Percentiles rank a stretch among this genome's conserved stretches.
These are phyloP conservation scores for Kondoa malvinella DNA, from an alignment of 768 basidiomycete species.

Conservation along the genomic window DNA sequence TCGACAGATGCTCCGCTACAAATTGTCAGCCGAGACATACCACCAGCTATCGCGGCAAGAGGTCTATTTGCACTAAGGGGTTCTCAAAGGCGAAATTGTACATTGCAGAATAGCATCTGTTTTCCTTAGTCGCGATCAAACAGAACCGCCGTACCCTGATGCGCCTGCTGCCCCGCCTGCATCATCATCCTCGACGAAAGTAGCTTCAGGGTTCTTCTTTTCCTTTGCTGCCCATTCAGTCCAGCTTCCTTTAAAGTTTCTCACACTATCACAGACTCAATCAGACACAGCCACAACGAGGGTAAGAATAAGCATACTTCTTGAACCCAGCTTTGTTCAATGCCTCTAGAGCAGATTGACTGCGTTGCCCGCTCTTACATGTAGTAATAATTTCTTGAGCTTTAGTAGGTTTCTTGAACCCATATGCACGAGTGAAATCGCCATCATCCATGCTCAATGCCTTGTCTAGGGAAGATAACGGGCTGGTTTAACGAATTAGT, in stretches of 20 bases:
- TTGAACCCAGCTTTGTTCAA: slow-evolving; percentile 64
- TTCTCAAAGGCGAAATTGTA: not conserved
- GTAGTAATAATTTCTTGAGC: slow-evolving; percentile 58
- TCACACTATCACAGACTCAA: slow-evolving; percentile 29
- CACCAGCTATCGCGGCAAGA: slow-evolving; percentile 69
- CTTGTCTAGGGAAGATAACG: slow-evolving; percentile 56
- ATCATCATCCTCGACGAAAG: not conserved
- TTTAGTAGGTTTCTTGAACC: slow-evolving; percentile 55
- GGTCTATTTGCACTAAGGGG: slow-evolving; percentile 35
- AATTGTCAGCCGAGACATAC: slow-evolving; percentile 79
- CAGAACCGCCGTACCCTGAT: not conserved
- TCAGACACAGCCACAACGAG: not conserved
- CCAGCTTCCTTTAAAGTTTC: slow-evolving; percentile 78
- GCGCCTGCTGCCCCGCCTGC: not conserved
- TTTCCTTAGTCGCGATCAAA: not conserved
- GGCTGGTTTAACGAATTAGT: slow-evolving; percentile 27
- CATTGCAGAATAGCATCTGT: not conserved
- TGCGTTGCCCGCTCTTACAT: slow-evolving; percentile 72
- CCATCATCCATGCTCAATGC: slow-evolving; percentile 43
- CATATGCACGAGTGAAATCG: slow-evolving; percentile 47
- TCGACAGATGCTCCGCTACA: slow-evolving; percentile 58
- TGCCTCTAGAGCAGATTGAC: slow-evolving; percentile 61
- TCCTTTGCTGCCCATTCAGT: slow-evolving; percentile 56
- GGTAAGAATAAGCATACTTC: slow-evolving; percentile 40
- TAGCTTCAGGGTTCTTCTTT: slow-evolving; percentile 20